Base-by-base conservation (phyloP, 2,329 filamentous ascomycete genomes). In the Colletotrichum horii region DNA sequence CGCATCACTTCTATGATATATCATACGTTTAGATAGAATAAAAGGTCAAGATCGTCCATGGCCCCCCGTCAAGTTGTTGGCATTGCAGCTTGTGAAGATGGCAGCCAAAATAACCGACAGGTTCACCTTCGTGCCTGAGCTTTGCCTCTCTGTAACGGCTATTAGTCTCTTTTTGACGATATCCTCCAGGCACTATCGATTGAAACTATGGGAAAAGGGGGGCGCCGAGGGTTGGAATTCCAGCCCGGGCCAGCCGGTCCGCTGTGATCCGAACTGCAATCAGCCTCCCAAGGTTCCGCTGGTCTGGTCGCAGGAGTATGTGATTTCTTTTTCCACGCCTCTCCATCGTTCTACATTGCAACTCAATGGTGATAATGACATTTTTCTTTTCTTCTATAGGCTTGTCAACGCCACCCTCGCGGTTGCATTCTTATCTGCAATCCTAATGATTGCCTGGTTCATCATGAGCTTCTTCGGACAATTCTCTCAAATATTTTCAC, bases 151-250 rank as follows among this genome's bases (percentile, higher is more conserved):
- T 3, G 43, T 48, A 0, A 34, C 66, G 0, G 62, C 78, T 12
- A 56, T 77, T 1, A 38, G 71, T 8, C 77, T 82, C 3, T 82
- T 81, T 28, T 65, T 76, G 16, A 14, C 79, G 4, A 78, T 78
- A 16, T 81, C 79, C 24, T 78, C 79, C 4, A 68, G 76, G 3
- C 66, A 68, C 11, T 80, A 79, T 61, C 76, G 79, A 24, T 70
- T 78, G 7, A 74, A 75, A 32, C 76, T 82, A 9, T 82, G 81
- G 80, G 79, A 79, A 22, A 78, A 81, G 16, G 81, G 81, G 14
- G 79, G 79, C 55, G 76, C 76, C 28, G 68, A 80, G n/a, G 79
- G 80, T 16, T 83, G 78, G 78, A 83, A 81, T 73, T 83, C 80
- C 52, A 81, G 81, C 38, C 81, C 81, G 3, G 80, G 79, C 7